A percentile compares a stretch with the other conserved stretches of the same genome.
Evolutionary conservation across 2,329 filamentous ascomycete species (phyloP).

Genomic region (Waltergamsia citrina): DNA sequence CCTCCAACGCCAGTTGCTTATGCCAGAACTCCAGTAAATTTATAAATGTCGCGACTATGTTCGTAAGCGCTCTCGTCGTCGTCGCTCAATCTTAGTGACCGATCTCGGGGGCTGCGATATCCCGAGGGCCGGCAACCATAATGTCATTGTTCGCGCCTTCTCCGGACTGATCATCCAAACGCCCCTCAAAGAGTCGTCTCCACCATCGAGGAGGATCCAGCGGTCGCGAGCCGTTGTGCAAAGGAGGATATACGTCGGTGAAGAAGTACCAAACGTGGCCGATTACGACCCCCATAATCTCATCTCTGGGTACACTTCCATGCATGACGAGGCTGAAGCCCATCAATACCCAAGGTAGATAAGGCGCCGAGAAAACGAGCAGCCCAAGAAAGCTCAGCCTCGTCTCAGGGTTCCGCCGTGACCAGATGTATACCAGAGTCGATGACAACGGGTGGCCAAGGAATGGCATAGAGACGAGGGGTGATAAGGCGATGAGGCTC

Average conservation of each 20-base stretch:
- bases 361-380: conserved; percentile 86
- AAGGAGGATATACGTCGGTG: conserved; percentile 86
- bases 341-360: conserved; percentile 93
- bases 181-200: conserved; percentile 72
- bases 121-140: conserved; percentile 41
- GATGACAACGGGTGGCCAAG: conserved; percentile 89
- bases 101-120: conserved; percentile 7
- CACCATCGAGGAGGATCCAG: conserved; percentile 88
- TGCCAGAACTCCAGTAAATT: no score
- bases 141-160: conserved; percentile 54
- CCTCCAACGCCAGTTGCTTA: no score
- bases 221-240: conserved; percentile 76
- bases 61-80: no score
- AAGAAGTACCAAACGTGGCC: conserved; percentile 99
- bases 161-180: conserved; percentile 34
- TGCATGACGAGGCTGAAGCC: conserved; percentile 87
- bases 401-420: conserved; percentile 85
- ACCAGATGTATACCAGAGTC: conserved; percentile 97
- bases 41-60: no score
- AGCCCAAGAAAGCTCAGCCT: conserved; percentile 82
- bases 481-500: conserved; percentile 72
- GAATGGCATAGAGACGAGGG: conserved; percentile 84
- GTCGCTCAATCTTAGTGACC: no score
- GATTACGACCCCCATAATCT: conserved; percentile 89
- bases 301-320: conserved; percentile 83